Evolutionary conservation across 2,329 filamentous ascomycete genomes (phyloP), one percentile per base, ranked within the genome.

Genomic region (Graphilbum fragrans): DNA sequence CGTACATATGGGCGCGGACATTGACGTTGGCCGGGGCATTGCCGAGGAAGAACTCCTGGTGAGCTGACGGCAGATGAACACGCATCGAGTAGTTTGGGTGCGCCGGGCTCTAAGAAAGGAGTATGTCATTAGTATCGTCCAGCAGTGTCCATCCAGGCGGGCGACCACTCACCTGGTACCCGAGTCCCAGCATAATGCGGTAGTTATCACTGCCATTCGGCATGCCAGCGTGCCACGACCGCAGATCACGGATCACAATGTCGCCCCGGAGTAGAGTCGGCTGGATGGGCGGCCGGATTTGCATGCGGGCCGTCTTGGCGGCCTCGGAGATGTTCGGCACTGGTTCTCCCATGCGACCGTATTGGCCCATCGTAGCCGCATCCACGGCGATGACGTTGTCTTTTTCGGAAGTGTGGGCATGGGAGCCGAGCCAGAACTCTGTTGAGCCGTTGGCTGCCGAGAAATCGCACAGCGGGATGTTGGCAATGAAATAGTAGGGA

Each of bases 211-310:
- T 69, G 34, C 55, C 50, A 48, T 80, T 80, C 2, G 74, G 74
- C 68, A 77, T 76, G 0, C 75, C 76, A 0, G 72, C 74, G 52
- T 80, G 75, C 75, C 76, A 81, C 5, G 78, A 63, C 20, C 75
- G 59, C 41, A 80, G 54, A 52, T 80, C 76, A 2, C 77, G 63
- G 23, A 81, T 52, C 29, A 79, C 61, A 19, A 80, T 20, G 39
- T 43, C 43, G 34, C 45, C 45, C 9, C 39, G 41, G 10, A 27
- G 39, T 29, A 27, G 19, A 9, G 25, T 6, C 19, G 41, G 41
- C 42, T 46, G 45, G 14, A 46, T 18, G 3, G 45, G 45, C 37
- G 45, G 45, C 7, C 41, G 45, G 11, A 39, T 7, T 12, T 11
- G 17, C 14, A 17, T 25, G 23, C 44, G 45, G 19, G 41, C 45